Base-by-base conservation (phyloP, 345 rosid genomes). In the sweet orange (Citrus sinensis) region DNA sequence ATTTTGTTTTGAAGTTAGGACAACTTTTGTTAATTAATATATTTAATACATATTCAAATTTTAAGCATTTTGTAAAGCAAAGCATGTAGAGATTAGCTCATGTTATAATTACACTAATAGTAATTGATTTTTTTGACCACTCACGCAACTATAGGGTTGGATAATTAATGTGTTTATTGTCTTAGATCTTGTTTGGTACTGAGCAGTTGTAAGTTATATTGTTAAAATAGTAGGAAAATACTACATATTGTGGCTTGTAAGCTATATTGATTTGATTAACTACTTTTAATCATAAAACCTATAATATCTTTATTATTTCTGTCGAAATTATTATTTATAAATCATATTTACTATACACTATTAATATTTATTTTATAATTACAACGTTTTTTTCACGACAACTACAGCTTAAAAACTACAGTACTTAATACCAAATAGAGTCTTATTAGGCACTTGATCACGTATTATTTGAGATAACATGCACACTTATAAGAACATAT, bases 341-440 rank as follows among this genome's bases (percentile, higher is more conserved):
- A 11, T 42, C 51, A 11, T 11, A 11, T 42, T 42, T 42, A 42
- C 0, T 2, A 9, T 4, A 42, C 4, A 10, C 4, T 42, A 10
- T 42, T 42, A 42, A 42, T 0, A 10, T 42, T 10, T 42, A 42
- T 42, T 42, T 42, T 1, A 42, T 42, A 42, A 2, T 42, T 10
- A 42, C 3, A 10, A 2, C 2, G 2, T 42, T 42, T 40, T 42
- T 42, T 2, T 0, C 1, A 34, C 49, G 0, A 0, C 0, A 42
- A 2, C 0, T 42, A 1, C 1, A 11, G 0, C 1, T 2, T 42
- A 2, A 9, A 42, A 9, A 42, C 0, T 42, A 42, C 2, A 42
- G 1, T 0, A 10, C 16, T 42, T 4, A 42, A 42, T 3, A 42
- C 9, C 3, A 42, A 42, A 42, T 2, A 42, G 1, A 1, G 0